Evolutionary conservation across 2,329 filamentous ascomycete genomes (phyloP).

Genomic region (Neofusicoccum sp.): DNA sequence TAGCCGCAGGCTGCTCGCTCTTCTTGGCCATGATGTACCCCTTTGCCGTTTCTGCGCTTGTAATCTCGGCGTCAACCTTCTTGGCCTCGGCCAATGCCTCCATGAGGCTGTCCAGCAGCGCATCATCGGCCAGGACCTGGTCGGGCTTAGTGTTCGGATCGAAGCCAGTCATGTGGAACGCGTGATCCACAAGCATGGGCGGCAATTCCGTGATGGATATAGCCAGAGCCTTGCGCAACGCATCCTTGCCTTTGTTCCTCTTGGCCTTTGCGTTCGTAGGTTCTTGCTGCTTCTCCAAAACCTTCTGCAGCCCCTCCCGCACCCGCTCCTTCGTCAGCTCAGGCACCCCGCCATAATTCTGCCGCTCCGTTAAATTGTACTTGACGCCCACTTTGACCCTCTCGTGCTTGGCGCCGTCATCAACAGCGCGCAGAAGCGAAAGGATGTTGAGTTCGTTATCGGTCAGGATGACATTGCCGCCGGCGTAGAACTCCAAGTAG

Average conservation of each 20-base stretch:
- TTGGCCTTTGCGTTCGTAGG: conserved; percentile 64
- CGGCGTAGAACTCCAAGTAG: conserved; percentile 94
- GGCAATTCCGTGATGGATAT: conserved; percentile 86
- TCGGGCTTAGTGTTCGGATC: conserved; percentile 69
- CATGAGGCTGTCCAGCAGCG: conserved; percentile 67
- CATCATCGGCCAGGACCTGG: conserved; percentile 69
- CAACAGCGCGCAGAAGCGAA: conserved; percentile 76
- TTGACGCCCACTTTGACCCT: conserved; percentile 74
- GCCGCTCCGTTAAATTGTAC: conserved; percentile 79
- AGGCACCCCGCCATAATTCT: conserved; percentile 79
- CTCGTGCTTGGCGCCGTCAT: conserved; percentile 81
- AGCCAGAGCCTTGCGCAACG: conserved; percentile 77
- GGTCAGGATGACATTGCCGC: conserved; percentile 91
- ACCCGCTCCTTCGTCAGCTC: conserved; percentile 74
- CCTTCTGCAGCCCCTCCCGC: conserved; percentile 67
- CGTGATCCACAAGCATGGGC: conserved; percentile 85
- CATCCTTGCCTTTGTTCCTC: conserved; percentile 72
- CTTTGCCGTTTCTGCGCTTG: conserved; percentile 64
- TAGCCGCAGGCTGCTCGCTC: conserved; percentile 32
- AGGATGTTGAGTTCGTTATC: conserved; percentile 82
- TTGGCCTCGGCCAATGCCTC: conserved; percentile 70
- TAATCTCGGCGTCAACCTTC: conserved; percentile 69
- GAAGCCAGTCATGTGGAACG: conserved; percentile 69
- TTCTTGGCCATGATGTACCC: conserved; percentile 87
- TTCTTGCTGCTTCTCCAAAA: conserved; percentile 60